Evolutionary conservation across 179 eudicot species (phyloP).

Genomic region (Carnegiea gigantea): DNA sequence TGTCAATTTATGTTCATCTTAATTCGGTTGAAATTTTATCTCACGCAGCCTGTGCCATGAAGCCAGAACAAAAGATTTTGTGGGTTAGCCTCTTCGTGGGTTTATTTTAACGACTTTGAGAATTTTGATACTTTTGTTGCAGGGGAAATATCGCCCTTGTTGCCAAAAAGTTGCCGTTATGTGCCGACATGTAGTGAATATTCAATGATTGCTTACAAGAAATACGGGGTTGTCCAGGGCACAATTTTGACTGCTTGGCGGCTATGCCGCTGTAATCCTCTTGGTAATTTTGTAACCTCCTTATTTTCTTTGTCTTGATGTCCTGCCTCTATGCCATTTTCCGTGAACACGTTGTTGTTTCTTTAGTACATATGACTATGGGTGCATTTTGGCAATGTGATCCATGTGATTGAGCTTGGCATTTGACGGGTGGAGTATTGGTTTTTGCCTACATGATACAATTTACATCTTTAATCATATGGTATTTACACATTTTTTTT

Average conservation of each 20-base stretch:
- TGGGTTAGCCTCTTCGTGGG: not conserved
- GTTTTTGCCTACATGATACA: not conserved
- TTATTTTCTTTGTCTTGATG: not conserved
- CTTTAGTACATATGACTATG: not conserved
- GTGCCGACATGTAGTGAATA: conserved; percentile 93
- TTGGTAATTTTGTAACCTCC: conserved; percentile 43
- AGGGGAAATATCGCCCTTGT: conserved; percentile 89
- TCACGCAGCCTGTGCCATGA: not conserved
- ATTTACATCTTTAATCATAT: not conserved
- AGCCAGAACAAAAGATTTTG: not conserved
- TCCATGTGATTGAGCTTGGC: not conserved
- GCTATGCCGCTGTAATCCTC: conserved; percentile 90
- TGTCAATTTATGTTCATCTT: not conserved
- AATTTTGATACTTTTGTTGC: conserved; percentile 11
- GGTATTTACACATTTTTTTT: not conserved
- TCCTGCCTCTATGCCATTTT: not conserved
- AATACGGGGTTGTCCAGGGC: conserved; percentile 84
- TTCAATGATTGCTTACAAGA: conserved; percentile 94
- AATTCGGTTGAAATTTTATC: not conserved
- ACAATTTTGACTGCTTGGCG: conserved; percentile 77
- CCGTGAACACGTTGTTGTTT: not conserved
- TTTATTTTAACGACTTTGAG: not conserved
- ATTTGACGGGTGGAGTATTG: not conserved
- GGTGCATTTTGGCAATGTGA: not conserved
- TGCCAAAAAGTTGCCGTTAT: conserved; percentile 89